Percentiles rank a stretch among this genome's conserved stretches.
Evolutionary conservation across 345 rosid species (phyloP).

Genomic region (Pseudoturritis turrita): DNA sequence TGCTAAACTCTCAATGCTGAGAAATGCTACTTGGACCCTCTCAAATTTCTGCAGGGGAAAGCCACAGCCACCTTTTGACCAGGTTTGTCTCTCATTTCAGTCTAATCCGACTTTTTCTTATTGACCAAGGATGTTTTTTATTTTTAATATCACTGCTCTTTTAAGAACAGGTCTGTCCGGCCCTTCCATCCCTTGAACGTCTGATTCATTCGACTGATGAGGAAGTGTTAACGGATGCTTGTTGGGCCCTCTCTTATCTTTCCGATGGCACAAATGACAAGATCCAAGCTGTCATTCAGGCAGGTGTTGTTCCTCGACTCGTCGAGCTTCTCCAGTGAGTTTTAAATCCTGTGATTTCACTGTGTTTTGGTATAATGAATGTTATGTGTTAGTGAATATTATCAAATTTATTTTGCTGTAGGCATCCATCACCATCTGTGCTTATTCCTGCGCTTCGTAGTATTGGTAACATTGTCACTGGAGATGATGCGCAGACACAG

Average conservation of each 20-base stretch:
- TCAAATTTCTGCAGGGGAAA: conserved; percentile 72
- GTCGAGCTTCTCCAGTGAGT: conserved; percentile 82
- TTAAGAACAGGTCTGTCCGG: conserved; percentile 63
- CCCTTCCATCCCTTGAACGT: conserved; percentile 81
- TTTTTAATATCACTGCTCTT: not conserved
- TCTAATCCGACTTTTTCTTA: not conserved
- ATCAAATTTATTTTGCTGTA: not conserved
- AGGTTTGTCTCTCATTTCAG: conserved; percentile 33
- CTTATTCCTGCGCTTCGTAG: conserved; percentile 86
- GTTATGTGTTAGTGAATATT: not conserved
- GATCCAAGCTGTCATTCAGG: conserved; percentile 91
- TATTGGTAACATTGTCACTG: conserved; percentile 83
- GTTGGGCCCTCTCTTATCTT: conserved; percentile 97
- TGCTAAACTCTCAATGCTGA: conserved; percentile 36
- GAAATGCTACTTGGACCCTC: conserved; percentile 39
- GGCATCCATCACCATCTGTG: conserved; percentile 78
- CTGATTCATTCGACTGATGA: conserved; percentile 88
- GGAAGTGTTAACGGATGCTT: conserved; percentile 95
- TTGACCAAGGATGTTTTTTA: not conserved
- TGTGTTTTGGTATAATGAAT: not conserved
- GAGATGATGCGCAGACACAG: conserved; percentile 78
- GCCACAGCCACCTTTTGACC: conserved; percentile 84
- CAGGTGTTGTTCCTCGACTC: conserved; percentile 79
- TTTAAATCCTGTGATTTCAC: not conserved
- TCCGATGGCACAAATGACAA: conserved; percentile 98